A percentile compares a stretch with the other conserved stretches of the same genome.
Evolutionary conservation across 129 eudicot species (phyloP).

Genomic region (Saposhnikovia divaricata): DNA sequence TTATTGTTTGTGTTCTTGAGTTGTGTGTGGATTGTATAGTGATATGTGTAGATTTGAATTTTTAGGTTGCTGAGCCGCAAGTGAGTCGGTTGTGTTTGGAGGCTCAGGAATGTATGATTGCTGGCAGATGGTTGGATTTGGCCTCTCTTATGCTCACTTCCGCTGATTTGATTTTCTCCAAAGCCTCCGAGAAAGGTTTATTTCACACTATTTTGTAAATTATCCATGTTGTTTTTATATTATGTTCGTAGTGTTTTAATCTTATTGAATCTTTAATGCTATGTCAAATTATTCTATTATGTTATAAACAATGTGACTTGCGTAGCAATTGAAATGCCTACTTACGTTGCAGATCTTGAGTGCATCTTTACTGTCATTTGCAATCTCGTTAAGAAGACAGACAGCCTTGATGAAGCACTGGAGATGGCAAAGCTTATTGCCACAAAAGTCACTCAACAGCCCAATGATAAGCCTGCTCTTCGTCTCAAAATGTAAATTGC

Average conservation of each 20-base stretch:
- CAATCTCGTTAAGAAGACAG: conserved; percentile 79
- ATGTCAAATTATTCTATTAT: background rate
- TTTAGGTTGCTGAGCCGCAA: conserved; percentile 72
- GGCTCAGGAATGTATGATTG: conserved; percentile 68
- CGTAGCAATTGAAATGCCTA: background rate
- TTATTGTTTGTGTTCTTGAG: background rate
- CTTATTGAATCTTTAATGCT: background rate
- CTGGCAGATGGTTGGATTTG: conserved; percentile 73
- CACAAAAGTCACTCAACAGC: conserved; percentile 56
- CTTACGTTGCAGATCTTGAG: conserved; percentile 47
- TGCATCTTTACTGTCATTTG: conserved; percentile 83
- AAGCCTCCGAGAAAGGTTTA: conserved; percentile 72
- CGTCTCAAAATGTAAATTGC: conserved; percentile 66
- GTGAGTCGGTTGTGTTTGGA: conserved; percentile 61
- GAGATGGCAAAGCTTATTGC: conserved; percentile 78
- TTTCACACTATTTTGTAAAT: background rate
- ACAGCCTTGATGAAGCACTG: conserved; percentile 61
- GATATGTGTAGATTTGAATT: conserved; percentile 2
- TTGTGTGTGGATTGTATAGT: background rate
- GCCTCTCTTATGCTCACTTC: conserved; percentile 76
- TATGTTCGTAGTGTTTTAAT: background rate
- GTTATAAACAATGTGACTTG: background rate
- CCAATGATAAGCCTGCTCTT: conserved; percentile 72
- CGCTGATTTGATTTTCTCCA: conserved; percentile 64
- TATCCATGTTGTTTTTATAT: background rate